A percentile compares a stretch with the other conserved stretches of the same genome.
Evolutionary conservation across 2,329 filamentous ascomycete species (phyloP).

Genomic region (Scleromitrula shiraiana): DNA sequence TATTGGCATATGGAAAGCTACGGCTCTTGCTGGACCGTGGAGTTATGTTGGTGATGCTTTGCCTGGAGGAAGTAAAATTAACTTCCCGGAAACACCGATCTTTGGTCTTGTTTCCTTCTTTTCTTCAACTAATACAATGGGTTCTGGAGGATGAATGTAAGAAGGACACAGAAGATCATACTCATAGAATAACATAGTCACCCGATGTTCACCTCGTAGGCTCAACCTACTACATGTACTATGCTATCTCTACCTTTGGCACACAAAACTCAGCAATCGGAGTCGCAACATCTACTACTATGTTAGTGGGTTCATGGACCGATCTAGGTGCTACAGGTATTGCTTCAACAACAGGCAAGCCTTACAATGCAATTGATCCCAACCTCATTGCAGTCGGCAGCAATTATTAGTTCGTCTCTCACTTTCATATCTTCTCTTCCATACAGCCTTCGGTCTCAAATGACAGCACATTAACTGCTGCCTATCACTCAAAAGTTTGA

Average conservation of each 20-base stretch:
- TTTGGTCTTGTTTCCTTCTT: constrained; percentile 32
- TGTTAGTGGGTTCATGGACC: constrained; percentile 50
- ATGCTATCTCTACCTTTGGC: constrained; percentile 48
- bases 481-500: constrained; percentile 31
- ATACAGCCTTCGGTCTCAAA: neutral
- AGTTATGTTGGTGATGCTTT: constrained; percentile 33
- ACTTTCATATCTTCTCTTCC: neutral
- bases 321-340: constrained; percentile 50
- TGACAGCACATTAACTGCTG: neutral
- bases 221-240: constrained; percentile 53
- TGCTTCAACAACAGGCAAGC: constrained; percentile 33
- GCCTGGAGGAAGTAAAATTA: constrained; percentile 31
- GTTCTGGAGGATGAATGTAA: too few relatives aligned
- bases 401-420: constrained; percentile 31
- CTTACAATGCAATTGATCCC: constrained; percentile 55
- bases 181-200: constrained; percentile 37
- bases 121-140: constrained; percentile 7
- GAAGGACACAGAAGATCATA: too few relatives aligned
- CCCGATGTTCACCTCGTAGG: constrained; percentile 54
- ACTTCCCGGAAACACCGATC: constrained; percentile 30
- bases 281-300: constrained; percentile 32
- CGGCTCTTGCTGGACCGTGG: constrained; percentile 35
- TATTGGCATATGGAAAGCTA: constrained; percentile 34
- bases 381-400: constrained; percentile 40
- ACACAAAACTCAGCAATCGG: constrained; percentile 47